These are phyloP conservation scores for Calonectria crousiana DNA, from an alignment of 2,329 filamentous ascomycete species.

Conservation along the genomic window DNA sequence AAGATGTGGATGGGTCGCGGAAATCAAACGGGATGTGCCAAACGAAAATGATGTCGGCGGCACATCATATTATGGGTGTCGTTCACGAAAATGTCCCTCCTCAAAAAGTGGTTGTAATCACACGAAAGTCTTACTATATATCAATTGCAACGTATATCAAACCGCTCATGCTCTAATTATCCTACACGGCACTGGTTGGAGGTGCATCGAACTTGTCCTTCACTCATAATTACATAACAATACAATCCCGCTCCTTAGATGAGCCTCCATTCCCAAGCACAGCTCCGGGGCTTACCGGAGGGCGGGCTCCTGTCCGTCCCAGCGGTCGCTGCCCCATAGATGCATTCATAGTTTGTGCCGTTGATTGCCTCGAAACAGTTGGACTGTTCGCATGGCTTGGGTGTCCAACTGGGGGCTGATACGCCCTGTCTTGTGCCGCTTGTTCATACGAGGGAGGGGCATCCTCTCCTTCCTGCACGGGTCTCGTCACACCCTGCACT, in stretches of 20 bases:
- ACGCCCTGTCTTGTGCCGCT: conserved; percentile 63
- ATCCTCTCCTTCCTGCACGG: conserved; percentile 59
- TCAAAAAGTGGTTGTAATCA: background rate
- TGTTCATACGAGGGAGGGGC: conserved; percentile 71
- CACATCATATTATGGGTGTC: background rate
- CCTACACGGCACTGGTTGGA: conserved; percentile 5
- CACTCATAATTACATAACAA: conserved; percentile 57
- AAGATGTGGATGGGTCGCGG: background rate
- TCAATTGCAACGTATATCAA: background rate
- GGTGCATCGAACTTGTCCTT: conserved; percentile 18
- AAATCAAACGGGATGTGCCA: background rate
- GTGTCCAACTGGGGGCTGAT: conserved; percentile 65
- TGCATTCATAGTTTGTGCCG: conserved; percentile 30
- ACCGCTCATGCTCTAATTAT: background rate
- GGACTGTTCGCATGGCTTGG: conserved; percentile 57
- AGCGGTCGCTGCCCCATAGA: conserved; percentile 34
- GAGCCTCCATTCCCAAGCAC: conserved; percentile 32
- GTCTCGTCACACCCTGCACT: conserved; percentile 51
- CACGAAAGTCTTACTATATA: background rate
- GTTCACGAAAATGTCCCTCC: background rate
- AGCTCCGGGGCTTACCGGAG: conserved; percentile 38
- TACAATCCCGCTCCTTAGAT: conserved; percentile 53
- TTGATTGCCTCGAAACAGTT: conserved; percentile 36
- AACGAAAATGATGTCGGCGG: background rate
- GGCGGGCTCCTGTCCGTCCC: conserved; percentile 34